Percentiles rank a stretch among this genome's conserved stretches.
These are phyloP conservation scores for Hyaloraphidium curvatum DNA, from an alignment of 192 early-diverging fungal species.

Conservation along the genomic window DNA sequence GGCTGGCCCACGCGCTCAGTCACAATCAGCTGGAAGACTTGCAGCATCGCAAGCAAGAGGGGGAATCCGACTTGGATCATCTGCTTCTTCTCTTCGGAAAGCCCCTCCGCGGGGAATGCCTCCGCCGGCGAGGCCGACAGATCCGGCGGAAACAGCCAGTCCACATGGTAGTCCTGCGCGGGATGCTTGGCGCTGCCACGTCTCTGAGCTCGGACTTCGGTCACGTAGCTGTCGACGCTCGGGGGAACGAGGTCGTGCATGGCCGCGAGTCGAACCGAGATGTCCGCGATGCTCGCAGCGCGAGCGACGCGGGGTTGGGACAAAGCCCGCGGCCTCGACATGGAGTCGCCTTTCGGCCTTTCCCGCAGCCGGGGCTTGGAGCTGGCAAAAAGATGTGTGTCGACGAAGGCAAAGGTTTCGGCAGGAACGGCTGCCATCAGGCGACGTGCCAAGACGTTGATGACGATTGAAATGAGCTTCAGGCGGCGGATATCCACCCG, in stretches of 20 bases:
- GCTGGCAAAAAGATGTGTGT: background rate
- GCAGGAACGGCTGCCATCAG: conserved; percentile 1
- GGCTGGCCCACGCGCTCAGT: too few relatives aligned
- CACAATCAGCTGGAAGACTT: conserved; percentile 7
- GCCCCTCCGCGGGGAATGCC: too few relatives aligned
- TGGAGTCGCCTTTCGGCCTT: background rate
- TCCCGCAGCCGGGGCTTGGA: background rate
- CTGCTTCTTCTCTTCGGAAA: background rate
- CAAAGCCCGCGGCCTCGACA: background rate
- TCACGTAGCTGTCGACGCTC: too few relatives aligned
- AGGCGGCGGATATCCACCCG: background rate
- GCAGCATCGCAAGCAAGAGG: conserved; percentile 5
- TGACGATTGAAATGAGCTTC: conserved; percentile 1
- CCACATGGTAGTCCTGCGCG: too few relatives aligned
- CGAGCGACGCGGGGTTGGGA: background rate
- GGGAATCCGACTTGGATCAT: conserved; percentile 6
- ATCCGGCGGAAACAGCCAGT: too few relatives aligned
- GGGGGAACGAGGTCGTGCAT: too few relatives aligned
- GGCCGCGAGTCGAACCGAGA: background rate
- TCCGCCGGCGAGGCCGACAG: background rate
- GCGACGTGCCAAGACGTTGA: background rate
- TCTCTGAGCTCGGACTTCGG: too few relatives aligned
- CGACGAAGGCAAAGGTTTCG: conserved; percentile 5
- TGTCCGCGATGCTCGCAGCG: background rate
- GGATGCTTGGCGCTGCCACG: too few relatives aligned